Base-by-base conservation (phyloP, 2,329 filamentous ascomycete species). In the Ascochyta koolunga region DNA sequence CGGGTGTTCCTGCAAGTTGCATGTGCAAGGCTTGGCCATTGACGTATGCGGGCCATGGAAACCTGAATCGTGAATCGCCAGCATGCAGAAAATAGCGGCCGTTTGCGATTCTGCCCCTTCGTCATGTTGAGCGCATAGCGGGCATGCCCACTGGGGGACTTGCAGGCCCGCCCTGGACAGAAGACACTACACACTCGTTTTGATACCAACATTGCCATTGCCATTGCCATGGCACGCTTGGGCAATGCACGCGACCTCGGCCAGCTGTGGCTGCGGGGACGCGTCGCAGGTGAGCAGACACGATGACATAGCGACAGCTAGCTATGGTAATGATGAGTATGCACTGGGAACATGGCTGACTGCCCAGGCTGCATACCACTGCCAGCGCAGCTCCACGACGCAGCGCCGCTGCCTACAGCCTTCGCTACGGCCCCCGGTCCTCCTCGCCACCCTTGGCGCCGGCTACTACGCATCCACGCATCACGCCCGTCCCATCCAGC, bases 401-500 rank as follows among this genome's bases (percentile, higher is more conserved):
- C 16, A 60, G 48, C 13, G 58, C 58, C 13, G 40, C 62, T 15
- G 38, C 59, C 8, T 43, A 67, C 22, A 48, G 59, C 45, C 55
- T 64, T 39, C 69, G 65, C 48, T 73, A 71, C 45, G 70, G 65
- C 35, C 64, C 69, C 66, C 70, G 4, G 56, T 65, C 39, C 60
- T 72, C 21, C 41, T 70, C 19, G 63, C 68, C 2, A 59, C 62
- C 4, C 56, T 62, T 29, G 60, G 69, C n/a, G 61, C 58, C 18
- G 61, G 60, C 53, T 64, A 62, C 32, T 44, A 68, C 22, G 47
- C 55, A n/a, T 60, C 63, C 7, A 48, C 62, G 2, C 55, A 64
- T 15, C 52, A 63, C 40, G 24, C 62, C 2, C 65, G 61, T 8
- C 63, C 68, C 24, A 62, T 69, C 15, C 65, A 64, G 18, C 61